These are phyloP conservation scores for Rosa persica DNA, from an alignment of 306 rosid genomes.

Conservation along the genomic window DNA sequence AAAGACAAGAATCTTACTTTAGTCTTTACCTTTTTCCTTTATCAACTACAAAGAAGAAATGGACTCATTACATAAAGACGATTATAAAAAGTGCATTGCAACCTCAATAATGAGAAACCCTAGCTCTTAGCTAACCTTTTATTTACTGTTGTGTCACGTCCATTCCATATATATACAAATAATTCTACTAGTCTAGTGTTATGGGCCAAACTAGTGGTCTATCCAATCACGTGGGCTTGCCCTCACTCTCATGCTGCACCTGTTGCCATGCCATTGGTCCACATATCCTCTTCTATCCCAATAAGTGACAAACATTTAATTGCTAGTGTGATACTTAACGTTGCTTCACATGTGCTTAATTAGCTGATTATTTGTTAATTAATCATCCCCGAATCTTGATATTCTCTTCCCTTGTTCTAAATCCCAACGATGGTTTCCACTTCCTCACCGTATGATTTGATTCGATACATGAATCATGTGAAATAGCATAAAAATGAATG, in stretches of 20 bases:
- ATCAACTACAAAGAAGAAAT: not conserved
- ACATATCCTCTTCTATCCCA: not conserved
- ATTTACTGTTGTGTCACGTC: constrained; percentile 9
- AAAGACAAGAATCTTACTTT: not conserved
- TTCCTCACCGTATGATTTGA: not conserved
- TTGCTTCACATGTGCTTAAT: not conserved
- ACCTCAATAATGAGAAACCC: not conserved
- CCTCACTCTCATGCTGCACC: not conserved
- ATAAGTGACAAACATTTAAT: not conserved
- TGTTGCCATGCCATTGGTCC: not conserved
- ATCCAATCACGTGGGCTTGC: constrained; percentile 9
- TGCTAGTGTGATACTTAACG: not conserved
- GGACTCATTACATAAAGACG: not conserved
- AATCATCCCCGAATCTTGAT: not conserved
- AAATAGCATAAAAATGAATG: not conserved
- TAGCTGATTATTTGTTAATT: not conserved
- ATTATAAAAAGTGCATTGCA: not conserved
- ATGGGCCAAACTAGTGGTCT: not conserved
- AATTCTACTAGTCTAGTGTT: not conserved
- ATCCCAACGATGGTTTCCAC: not conserved
- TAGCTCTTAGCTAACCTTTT: not conserved
- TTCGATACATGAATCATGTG: not conserved
- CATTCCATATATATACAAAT: not conserved
- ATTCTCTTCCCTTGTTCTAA: not conserved
- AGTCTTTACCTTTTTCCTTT: not conserved